These are phyloP conservation scores for Neurospora pannonica DNA, from an alignment of 495 filamentous ascomycete genomes.

Conservation along the genomic window DNA sequence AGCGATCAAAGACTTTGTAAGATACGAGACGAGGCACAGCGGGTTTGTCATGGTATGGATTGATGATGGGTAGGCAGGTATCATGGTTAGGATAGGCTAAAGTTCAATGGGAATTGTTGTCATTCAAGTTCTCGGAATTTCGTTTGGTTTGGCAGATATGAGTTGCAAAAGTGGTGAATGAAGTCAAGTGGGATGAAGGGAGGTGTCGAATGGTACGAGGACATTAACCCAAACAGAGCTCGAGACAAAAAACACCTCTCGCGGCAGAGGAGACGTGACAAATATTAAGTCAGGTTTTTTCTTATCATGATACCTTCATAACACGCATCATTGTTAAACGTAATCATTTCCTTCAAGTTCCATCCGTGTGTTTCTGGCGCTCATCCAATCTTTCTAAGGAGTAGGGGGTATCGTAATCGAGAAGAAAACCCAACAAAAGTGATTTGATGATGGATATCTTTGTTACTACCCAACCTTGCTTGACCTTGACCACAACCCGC, in stretches of 20 bases:
- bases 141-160: too few relatives aligned
- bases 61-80: not conserved
- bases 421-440: not conserved
- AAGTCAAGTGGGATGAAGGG: too few relatives aligned
- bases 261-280: too few relatives aligned
- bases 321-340: too few relatives aligned
- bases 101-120: not conserved
- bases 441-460: not conserved
- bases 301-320: not conserved
- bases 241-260: too few relatives aligned
- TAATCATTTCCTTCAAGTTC: not conserved
- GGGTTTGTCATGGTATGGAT: not conserved
- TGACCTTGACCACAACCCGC: not conserved
- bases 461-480: not conserved
- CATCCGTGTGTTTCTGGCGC: not conserved
- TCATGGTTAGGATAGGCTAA: not conserved
- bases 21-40: not conserved
- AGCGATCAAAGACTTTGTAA: not conserved
- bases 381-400: not conserved
- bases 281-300: not conserved
- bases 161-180: too few relatives aligned
- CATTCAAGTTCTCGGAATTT: not conserved
- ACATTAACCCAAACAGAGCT: too few relatives aligned
- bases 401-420: not conserved
- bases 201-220: too few relatives aligned